A percentile compares a stretch with the other conserved stretches of the same genome.
Evolutionary conservation across 306 rosid genomes (phyloP).

Genomic region (Medicago lupulina): DNA sequence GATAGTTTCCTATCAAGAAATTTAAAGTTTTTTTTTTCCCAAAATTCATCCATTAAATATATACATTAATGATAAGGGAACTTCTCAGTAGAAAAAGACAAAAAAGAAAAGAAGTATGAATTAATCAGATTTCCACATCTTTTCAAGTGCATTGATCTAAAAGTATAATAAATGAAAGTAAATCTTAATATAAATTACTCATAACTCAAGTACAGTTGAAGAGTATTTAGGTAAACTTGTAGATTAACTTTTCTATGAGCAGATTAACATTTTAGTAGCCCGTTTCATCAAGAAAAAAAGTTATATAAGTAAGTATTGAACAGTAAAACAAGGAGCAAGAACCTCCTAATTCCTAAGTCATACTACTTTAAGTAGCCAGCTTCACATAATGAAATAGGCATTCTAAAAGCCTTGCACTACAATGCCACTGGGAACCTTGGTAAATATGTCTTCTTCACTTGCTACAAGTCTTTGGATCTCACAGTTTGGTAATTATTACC

Average conservation of each 20-base stretch:
- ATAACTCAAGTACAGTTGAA: constrained; percentile 29
- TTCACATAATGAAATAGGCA: neutral
- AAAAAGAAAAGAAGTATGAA: neutral
- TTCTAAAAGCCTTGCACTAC: neutral
- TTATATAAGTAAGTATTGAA: neutral
- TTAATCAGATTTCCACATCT: constrained; percentile 19
- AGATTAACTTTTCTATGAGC: constrained; percentile 6
- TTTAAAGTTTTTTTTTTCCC: neutral
- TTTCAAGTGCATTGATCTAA: constrained; percentile 16
- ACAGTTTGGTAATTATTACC: neutral
- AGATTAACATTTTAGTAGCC: constrained; percentile 4
- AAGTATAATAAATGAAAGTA: constrained; percentile 29
- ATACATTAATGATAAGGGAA: constrained; percentile 17
- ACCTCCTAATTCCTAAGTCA: neutral
- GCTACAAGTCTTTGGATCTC: constrained; percentile 5
- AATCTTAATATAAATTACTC: constrained; percentile 22
- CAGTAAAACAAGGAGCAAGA: neutral
- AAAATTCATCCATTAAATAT: constrained; percentile 26
- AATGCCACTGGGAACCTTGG: constrained; percentile 11
- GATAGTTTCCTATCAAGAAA: constrained; percentile 3
- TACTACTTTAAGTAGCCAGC: no score
- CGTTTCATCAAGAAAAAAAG: constrained; percentile 19
- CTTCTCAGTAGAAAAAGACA: constrained; percentile 15
- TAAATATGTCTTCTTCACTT: neutral
- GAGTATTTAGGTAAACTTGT: constrained; percentile 14